Evolutionary conservation across 148 eudicot species (phyloP), one percentile per base, ranked within the genome.

Genomic region (Fallopia convolvulus): DNA sequence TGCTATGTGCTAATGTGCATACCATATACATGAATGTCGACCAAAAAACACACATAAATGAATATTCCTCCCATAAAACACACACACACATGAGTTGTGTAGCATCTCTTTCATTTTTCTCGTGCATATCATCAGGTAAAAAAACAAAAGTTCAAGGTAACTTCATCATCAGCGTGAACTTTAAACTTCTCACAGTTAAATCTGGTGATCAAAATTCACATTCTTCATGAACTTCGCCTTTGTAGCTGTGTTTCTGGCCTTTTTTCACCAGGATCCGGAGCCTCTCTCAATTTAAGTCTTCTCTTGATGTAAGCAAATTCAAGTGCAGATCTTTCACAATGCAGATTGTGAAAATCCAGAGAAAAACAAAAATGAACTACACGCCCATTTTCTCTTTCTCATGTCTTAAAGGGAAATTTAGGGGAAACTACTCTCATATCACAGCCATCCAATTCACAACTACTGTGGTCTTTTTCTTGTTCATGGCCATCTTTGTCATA

Each of bases 391-490:
- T 30, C 11, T 10, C 36, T 39, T 71, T 71, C 74, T 72, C 83
- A 53, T 81, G 88, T 72, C 56, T 83, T 3, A 74, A 74, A 76
- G 78, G 75, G 66, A 78, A 83, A 71, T 14, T 75, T 4, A 85
- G 75, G 72, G 85, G 82, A 52, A 83, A 81, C 56, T 82, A 21
- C 40, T 76, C 86, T 70, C 92, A 79, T 10, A 70, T 89, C 32
- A 87, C 85, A 36, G 81, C 92, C 49, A 75, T 88, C 78, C 92
- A 83, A 70, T 66, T 91, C 18, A 86, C 87, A 36, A 80, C 90
- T 53, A 85, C 93, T n/a, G 78, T 89, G 68, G 73, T 85, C 81
- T 55, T 93, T 46, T 83, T 82, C 33, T 40, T 93, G n/a, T 78
- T 82, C 1, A 72, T 88, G 72, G 77, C 92, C 42, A 80, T 88